A percentile compares a stretch with the other conserved stretches of the same genome.
Evolutionary conservation across 2,329 filamentous ascomycete genomes (phyloP).

Genomic region (Aspergillus oerlinghausenensis): DNA sequence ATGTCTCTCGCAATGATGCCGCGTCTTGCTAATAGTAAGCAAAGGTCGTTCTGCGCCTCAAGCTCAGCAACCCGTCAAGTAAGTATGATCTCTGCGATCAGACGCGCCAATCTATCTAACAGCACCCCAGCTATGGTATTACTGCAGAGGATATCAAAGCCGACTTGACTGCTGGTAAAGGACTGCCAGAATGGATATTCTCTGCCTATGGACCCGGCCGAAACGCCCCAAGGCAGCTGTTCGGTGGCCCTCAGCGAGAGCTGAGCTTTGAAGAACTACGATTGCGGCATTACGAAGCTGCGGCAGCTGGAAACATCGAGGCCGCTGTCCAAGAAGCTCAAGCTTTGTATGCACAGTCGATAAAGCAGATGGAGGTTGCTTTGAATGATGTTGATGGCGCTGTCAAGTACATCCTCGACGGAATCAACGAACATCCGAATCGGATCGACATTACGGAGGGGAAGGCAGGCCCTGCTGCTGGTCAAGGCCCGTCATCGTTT

Average conservation of each 20-base stretch:
- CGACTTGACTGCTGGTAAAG: slow-evolving; percentile 59
- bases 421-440: slow-evolving; percentile 69
- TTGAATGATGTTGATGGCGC: slow-evolving; percentile 67
- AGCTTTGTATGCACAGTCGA: slow-evolving; percentile 58
- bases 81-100: slow-evolving; percentile 10
- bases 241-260: slow-evolving; percentile 73
- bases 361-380: slow-evolving; percentile 68
- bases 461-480: slow-evolving; percentile 19
- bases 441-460: slow-evolving; percentile 53
- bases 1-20: slow-evolving; percentile 2
- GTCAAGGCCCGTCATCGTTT: slow-evolving; percentile 24
- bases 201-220: slow-evolving; percentile 78
- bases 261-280: slow-evolving; percentile 86
- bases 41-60: slow-evolving; percentile 19
- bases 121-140: slow-evolving; percentile 47
- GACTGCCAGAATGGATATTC: slow-evolving; percentile 77
- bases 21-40: background rate
- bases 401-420: slow-evolving; percentile 62
- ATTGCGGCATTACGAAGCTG: slow-evolving; percentile 63
- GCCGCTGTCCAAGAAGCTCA: slow-evolving; percentile 49
- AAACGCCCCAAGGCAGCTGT: slow-evolving; percentile 74
- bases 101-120: slow-evolving; percentile 15
- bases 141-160: slow-evolving; percentile 56
- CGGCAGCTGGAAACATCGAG: slow-evolving; percentile 56
- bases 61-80: slow-evolving; percentile 20